phyloP scores from a whole-genome alignment of 352 stramenopile species.

The Phytophthora litchii region DNA sequence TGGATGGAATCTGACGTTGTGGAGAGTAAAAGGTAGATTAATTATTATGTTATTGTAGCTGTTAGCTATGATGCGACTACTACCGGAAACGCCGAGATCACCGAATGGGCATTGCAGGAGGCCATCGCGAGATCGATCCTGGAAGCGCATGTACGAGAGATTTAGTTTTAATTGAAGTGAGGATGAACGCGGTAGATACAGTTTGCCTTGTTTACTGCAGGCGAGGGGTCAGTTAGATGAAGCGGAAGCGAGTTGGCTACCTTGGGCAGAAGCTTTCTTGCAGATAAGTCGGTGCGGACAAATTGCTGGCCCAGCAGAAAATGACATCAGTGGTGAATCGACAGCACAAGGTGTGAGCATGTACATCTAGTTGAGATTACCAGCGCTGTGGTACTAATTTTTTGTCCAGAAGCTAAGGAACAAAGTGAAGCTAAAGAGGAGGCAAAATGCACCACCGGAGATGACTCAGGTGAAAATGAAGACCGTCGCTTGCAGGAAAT shows the following conservation, averaged over 20 bases:
- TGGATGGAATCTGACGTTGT: neutral
- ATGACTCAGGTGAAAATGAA: constrained; percentile 10
- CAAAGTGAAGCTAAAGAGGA: constrained; percentile 21
- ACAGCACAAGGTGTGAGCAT: constrained; percentile 13
- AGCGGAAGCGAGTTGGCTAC: constrained; percentile 54
- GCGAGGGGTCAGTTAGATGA: constrained; percentile 54
- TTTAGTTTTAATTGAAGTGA: neutral
- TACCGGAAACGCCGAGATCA: constrained; percentile 29
- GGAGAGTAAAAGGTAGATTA: neutral
- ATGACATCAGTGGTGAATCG: neutral
- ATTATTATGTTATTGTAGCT: constrained; percentile 10
- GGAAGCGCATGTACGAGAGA: constrained; percentile 48
- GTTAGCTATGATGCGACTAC: constrained; percentile 14
- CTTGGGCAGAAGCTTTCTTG: constrained; percentile 71
- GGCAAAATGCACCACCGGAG: constrained; percentile 5
- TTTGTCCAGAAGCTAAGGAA: constrained; percentile 12
- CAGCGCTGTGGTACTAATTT: neutral
- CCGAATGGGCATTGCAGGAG: constrained; percentile 72
- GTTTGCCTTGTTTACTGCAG: constrained; percentile 25
- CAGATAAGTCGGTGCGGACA: constrained; percentile 41
- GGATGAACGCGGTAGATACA: neutral
- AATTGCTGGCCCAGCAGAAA: constrained; percentile 4
- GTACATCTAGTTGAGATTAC: neutral
- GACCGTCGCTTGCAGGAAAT: constrained; percentile 49
- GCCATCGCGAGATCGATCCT: constrained; percentile 73